These are phyloP conservation scores for Annulohypoxylon stygium DNA, from an alignment of 495 filamentous ascomycete genomes.

Conservation along the genomic window DNA sequence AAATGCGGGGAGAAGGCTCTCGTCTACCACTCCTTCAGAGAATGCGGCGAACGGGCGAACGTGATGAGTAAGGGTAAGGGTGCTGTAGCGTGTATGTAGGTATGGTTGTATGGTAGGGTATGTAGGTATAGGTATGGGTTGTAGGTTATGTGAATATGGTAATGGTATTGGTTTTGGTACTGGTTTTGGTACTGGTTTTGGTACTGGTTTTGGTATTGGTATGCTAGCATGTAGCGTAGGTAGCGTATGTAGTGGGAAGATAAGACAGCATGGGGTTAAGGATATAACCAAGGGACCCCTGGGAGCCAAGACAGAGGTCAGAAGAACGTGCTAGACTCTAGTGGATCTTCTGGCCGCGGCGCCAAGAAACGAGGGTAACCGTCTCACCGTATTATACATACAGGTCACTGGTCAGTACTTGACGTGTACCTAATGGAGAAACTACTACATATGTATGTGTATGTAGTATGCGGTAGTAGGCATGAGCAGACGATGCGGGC, in stretches of 20 bases:
- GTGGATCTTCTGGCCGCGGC: constrained; percentile 35
- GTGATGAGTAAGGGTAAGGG: constrained; percentile 45
- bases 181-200: no score
- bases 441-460: constrained; percentile 18
- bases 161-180: no score
- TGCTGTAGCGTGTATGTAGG: not conserved
- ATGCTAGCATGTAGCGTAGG: no score
- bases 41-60: constrained; percentile 44
- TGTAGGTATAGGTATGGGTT: not conserved
- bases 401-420: constrained; percentile 19
- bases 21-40: constrained; percentile 32
- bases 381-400: constrained; percentile 41
- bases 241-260: constrained; percentile 22
- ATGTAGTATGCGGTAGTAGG: constrained; percentile 9
- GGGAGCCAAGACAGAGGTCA: constrained; percentile 37
- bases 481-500: not conserved
- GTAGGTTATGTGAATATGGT: not conserved
- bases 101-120: not conserved
- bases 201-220: no score
- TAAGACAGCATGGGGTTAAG: constrained; percentile 32
- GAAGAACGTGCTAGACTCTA: constrained; percentile 49
- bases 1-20: constrained; percentile 52
- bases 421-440: constrained; percentile 18
- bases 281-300: constrained; percentile 26
- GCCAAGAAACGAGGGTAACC: constrained; percentile 42